Evolutionary conservation across 1,284 basidiomycete species (phyloP).

Genomic region (Athelia sp.): DNA sequence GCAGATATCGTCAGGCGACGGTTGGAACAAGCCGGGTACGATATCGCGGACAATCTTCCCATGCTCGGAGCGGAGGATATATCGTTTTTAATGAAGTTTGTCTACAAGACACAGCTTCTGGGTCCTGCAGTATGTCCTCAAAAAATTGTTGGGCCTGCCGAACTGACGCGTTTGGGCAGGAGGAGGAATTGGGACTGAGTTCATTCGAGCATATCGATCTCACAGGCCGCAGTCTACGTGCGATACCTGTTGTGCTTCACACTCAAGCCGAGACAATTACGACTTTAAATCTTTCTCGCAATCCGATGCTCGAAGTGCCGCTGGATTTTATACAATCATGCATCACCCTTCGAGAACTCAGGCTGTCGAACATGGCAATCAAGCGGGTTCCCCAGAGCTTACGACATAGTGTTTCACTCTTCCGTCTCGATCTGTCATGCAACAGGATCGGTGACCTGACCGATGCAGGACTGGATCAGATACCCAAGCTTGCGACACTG

Average conservation of each 20-base stretch:
- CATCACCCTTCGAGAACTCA: constrained; percentile 78
- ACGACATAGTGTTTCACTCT: constrained; percentile 70
- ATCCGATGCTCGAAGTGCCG: constrained; percentile 95
- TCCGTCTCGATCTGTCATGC: constrained; percentile 86
- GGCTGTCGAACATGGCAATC: constrained; percentile 91
- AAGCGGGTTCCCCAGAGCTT: constrained; percentile 90
- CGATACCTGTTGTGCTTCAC: constrained; percentile 89
- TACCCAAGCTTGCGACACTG: constrained; percentile 70
- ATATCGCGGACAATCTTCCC: constrained; percentile 77
- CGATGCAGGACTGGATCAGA: constrained; percentile 78
- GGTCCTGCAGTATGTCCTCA: constrained; percentile 53
- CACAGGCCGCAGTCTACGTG: constrained; percentile 77
- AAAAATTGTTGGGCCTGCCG: not conserved
- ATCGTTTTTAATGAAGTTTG: constrained; percentile 85
- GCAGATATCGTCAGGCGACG: constrained; percentile 82
- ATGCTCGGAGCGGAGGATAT: constrained; percentile 81
- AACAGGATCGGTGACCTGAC: constrained; percentile 92
- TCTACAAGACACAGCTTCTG: constrained; percentile 72
- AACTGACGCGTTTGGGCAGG: constrained; percentile 23
- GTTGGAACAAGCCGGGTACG: constrained; percentile 90
- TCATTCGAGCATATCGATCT: constrained; percentile 85
- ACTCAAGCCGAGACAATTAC: constrained; percentile 84
- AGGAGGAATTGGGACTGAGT: constrained; percentile 73
- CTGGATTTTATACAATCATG: constrained; percentile 96
- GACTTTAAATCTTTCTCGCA: constrained; percentile 87